These are phyloP conservation scores for Alternaria sp. DNA, from an alignment of 2,329 filamentous ascomycete genomes.

Conservation along the genomic window DNA sequence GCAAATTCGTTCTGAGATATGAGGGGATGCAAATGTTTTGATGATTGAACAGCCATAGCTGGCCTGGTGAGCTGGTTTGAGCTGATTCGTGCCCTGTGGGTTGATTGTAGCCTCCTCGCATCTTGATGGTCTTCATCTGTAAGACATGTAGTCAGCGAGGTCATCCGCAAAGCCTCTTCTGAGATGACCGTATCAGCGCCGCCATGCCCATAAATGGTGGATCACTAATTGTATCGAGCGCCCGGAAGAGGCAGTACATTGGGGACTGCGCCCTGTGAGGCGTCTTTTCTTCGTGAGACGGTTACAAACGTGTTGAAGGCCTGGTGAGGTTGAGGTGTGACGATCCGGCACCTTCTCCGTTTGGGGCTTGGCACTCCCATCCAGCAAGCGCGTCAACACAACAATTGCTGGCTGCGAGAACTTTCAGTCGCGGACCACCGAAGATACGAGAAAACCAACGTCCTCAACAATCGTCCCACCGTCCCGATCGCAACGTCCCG, in stretches of 20 bases:
- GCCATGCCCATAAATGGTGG: neutral
- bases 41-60: neutral
- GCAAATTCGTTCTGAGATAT: neutral
- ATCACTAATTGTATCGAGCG: neutral
- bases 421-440: neutral
- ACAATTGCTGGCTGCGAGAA: neutral
- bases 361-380: neutral
- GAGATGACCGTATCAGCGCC: neutral
- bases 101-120: neutral
- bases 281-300: conserved; percentile 4
- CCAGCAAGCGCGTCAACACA: neutral
- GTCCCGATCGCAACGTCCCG: neutral
- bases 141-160: neutral
- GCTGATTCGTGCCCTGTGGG: neutral
- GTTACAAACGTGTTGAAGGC: neutral
- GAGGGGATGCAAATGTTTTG: neutral
- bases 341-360: neutral
- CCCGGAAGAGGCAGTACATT: neutral
- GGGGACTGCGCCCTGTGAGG: neutral
- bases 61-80: neutral
- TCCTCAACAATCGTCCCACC: neutral
- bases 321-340: neutral
- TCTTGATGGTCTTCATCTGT: neutral
- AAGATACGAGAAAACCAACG: neutral
- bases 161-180: neutral